These are phyloP conservation scores for Lasiodiplodia hormozganensis DNA, from an alignment of 2,329 filamentous ascomycete species.

Conservation along the genomic window DNA sequence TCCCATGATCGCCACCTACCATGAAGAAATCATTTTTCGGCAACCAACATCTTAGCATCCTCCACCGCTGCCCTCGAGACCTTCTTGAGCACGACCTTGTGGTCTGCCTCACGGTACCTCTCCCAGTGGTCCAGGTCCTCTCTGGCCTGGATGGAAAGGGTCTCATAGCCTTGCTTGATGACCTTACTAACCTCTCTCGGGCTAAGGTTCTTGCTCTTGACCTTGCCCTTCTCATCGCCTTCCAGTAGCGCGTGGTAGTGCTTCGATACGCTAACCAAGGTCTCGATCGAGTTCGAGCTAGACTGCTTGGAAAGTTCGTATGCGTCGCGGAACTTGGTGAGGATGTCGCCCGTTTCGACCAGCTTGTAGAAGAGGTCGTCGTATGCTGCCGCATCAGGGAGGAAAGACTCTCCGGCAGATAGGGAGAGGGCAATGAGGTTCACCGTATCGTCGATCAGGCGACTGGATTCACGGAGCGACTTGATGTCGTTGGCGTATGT, in stretches of 20 bases:
- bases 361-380: constrained; percentile 99
- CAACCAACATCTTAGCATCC: constrained; percentile 63
- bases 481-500: constrained; percentile 83
- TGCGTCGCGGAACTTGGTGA: constrained; percentile 80
- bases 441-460: constrained; percentile 77
- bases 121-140: constrained; percentile 89
- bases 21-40: constrained; percentile 35
- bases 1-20: neutral
- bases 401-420: constrained; percentile 86
- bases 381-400: constrained; percentile 85
- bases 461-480: constrained; percentile 70
- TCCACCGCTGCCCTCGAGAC: constrained; percentile 80
- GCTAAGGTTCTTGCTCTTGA: constrained; percentile 71
- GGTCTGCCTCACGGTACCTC: constrained; percentile 83
- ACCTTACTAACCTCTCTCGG: constrained; percentile 85
- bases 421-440: constrained; percentile 85
- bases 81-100: constrained; percentile 84
- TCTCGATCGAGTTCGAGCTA: constrained; percentile 74
- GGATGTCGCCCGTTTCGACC: constrained; percentile 85
- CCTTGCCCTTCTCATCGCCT: constrained; percentile 59
- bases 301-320: constrained; percentile 61
- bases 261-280: constrained; percentile 78
- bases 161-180: constrained; percentile 97
- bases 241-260: constrained; percentile 88
- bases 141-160: constrained; percentile 85